phyloP scores from a whole-genome alignment of 176 grass and related monocot species.

The Aegilops tauschii region DNA sequence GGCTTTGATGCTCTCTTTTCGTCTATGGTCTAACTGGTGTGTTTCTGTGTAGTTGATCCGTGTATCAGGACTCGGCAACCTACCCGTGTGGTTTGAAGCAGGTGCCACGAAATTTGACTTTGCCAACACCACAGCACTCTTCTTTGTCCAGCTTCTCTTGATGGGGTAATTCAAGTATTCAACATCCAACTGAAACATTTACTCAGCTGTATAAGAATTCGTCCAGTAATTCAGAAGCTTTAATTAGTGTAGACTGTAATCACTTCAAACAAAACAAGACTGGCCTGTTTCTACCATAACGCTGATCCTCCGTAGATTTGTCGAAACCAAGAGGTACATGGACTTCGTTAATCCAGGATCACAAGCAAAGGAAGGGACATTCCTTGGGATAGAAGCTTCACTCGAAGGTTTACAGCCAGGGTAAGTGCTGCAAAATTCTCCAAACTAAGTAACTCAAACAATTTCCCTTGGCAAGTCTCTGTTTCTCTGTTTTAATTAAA shows the following conservation, averaged over 20 bases:
- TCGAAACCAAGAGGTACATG: conserved; percentile 92
- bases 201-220: neutral
- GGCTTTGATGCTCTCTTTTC: neutral
- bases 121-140: conserved; percentile 56
- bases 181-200: conserved; percentile 7
- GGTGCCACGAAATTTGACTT: conserved; percentile 73
- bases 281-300: conserved; percentile 9
- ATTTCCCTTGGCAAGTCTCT: neutral
- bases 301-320: conserved; percentile 49
- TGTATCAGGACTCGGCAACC: conserved; percentile 62
- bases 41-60: conserved; percentile 58
- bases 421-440: conserved; percentile 30
- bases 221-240: neutral
- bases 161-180: conserved; percentile 69
- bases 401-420: conserved; percentile 64
- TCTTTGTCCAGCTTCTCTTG: conserved; percentile 83
- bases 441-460: neutral
- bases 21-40: conserved; percentile 19
- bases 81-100: conserved; percentile 93
- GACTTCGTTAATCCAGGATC: conserved; percentile 71
- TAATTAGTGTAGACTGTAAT: neutral
- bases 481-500: conserved; percentile 10
- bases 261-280: conserved; percentile 14
- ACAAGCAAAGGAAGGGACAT: conserved; percentile 80
- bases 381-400: conserved; percentile 79